Conservation (phyloP, 2,329 filamentous ascomycete species). For the Colletotrichum echinochloae region DNA sequence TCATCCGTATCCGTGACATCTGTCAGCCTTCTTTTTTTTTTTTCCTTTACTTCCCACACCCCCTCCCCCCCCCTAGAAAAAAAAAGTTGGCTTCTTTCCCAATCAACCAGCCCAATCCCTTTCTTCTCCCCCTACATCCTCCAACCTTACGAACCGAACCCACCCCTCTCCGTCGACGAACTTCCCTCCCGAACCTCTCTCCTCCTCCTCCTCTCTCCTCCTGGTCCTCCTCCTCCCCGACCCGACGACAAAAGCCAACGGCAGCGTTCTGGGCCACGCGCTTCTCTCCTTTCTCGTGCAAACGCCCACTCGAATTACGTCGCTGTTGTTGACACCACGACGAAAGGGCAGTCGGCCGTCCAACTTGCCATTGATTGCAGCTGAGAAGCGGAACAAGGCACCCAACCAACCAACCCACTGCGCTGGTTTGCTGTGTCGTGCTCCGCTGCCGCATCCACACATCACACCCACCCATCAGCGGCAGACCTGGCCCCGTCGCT, state of each 20-base stretch:
- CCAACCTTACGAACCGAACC: constrained; percentile 13
- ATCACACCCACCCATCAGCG: constrained; percentile 13
- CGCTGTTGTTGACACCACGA: no score
- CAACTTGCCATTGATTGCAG: constrained; percentile 7
- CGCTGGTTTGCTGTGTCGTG: constrained; percentile 5
- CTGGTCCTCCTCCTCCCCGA: neutral
- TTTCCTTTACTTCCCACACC: constrained; percentile 22
- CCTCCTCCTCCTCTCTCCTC: constrained; percentile 1
- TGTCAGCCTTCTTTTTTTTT: constrained; percentile 38
- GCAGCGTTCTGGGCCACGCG: constrained; percentile 16
- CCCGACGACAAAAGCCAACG: constrained; percentile 22
- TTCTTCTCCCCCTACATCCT: constrained; percentile 15
- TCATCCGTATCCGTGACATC: constrained; percentile 33
- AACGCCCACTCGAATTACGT: constrained; percentile 35
- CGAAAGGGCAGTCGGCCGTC: no score
- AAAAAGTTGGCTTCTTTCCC: constrained; percentile 31
- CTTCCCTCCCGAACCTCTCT: constrained; percentile 19
- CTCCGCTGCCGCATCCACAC: constrained; percentile 15
- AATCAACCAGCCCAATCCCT: constrained; percentile 14
- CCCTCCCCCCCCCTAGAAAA: constrained; percentile 4
- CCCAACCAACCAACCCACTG: constrained; percentile 19
- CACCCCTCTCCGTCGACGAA: constrained; percentile 11
- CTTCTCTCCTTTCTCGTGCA: constrained; percentile 6
- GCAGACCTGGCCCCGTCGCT: constrained; percentile 9
- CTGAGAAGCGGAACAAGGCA: constrained; percentile 28